Evolutionary conservation across 768 basidiomycete species (phyloP).

Genomic region (Amanita muscaria): DNA sequence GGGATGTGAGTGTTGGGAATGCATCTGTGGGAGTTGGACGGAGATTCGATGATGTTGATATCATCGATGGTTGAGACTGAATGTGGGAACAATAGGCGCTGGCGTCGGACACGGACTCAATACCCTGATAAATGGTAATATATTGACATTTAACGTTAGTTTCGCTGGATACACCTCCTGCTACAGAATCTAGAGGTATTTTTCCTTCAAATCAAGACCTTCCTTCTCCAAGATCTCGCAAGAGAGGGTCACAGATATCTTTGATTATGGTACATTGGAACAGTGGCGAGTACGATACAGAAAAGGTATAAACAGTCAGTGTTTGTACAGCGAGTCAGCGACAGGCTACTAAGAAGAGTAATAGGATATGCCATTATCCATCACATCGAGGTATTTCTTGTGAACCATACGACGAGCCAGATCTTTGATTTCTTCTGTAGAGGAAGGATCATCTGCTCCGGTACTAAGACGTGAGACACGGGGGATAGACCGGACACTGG

Average conservation of each 20-base stretch:
- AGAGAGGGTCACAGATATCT: constrained; percentile 71
- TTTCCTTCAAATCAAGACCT: constrained; percentile 67
- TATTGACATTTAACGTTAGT: too few relatives aligned
- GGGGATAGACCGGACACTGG: constrained; percentile 14
- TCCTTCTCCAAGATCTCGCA: constrained; percentile 59
- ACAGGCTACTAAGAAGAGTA: not conserved
- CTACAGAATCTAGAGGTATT: constrained; percentile 38
- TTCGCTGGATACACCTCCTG: not conserved
- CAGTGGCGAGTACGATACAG: too few relatives aligned
- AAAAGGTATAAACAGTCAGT: too few relatives aligned
- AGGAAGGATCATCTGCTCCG: constrained; percentile 10
- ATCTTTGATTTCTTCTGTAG: constrained; percentile 9
- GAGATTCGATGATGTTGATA: constrained; percentile 8
- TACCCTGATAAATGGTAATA: too few relatives aligned
- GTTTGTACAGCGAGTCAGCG: too few relatives aligned
- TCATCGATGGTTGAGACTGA: not conserved
- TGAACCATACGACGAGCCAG: constrained; percentile 11
- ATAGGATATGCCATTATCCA: not conserved
- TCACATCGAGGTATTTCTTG: constrained; percentile 10
- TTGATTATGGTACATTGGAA: constrained; percentile 41
- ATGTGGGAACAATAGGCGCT: too few relatives aligned
- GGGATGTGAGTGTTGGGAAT: constrained; percentile 56
- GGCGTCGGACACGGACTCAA: too few relatives aligned
- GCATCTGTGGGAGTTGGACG: constrained; percentile 43
- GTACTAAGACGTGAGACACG: too few relatives aligned